phyloP scores from a whole-genome alignment of 345 rosid species.

The Boechera stricta region DNA sequence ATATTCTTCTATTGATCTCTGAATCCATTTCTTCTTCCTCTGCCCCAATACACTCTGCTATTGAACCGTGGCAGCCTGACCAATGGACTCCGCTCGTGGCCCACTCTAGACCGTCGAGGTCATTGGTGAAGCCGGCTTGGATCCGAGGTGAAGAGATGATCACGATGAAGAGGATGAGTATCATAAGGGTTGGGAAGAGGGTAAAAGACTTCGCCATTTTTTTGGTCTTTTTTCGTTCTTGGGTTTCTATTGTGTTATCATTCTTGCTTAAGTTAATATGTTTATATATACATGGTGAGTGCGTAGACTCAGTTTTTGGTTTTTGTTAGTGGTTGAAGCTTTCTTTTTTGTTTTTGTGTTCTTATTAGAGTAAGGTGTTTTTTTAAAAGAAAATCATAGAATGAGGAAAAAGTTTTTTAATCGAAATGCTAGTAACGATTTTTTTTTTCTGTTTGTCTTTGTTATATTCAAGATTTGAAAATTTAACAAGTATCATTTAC shows the following conservation, averaged over 20 bases:
- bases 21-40: conserved; percentile 60
- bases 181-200: conserved; percentile 43
- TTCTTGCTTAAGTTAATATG: conserved; percentile 1
- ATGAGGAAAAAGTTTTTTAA: not conserved
- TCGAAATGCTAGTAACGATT: not conserved
- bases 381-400: not conserved
- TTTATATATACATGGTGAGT: conserved; percentile 31
- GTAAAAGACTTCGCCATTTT: conserved; percentile 51
- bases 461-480: not conserved
- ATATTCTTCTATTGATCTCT: conserved; percentile 67
- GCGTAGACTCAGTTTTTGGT: conserved; percentile 24
- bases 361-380: not conserved
- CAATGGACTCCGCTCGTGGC: conserved; percentile 24
- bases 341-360: not conserved
- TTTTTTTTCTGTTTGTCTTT: not conserved
- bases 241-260: not conserved
- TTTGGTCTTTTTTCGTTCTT: conserved; percentile 26
- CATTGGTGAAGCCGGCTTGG: conserved; percentile 43
- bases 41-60: conserved; percentile 58
- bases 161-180: conserved; percentile 35
- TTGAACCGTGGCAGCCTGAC: conserved; percentile 59
- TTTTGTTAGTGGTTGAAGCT: conserved; percentile 28
- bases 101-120: conserved; percentile 54
- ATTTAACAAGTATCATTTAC: not conserved
- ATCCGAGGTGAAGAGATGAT: conserved; percentile 27